A percentile compares a stretch with the other conserved stretches of the same genome.
phyloP scores from a whole-genome alignment of 2,329 filamentous ascomycete species.

The Ophiostoma ulmi region DNA sequence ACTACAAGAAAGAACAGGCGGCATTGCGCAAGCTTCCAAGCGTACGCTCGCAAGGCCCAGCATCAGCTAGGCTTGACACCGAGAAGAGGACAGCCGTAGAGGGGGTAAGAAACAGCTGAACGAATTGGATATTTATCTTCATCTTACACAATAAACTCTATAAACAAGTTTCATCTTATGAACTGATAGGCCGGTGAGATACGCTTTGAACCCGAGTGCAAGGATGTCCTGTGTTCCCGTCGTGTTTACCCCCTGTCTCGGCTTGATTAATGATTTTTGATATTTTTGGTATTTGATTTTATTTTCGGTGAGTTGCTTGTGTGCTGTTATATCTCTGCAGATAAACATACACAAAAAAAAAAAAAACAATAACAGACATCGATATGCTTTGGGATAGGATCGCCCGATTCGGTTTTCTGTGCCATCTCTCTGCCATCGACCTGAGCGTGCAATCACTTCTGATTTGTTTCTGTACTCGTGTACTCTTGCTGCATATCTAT shows the following conservation, averaged over 20 bases:
- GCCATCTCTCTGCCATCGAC: background rate
- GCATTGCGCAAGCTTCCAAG: background rate
- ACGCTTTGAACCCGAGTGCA: background rate
- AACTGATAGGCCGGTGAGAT: background rate
- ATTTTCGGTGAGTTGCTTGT: background rate
- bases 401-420: background rate
- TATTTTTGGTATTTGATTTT: background rate
- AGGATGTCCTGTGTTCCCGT: slow-evolving; percentile 12
- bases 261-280: background rate
- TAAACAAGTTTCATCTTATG: background rate
- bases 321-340: too few relatives aligned
- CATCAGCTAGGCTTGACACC: background rate
- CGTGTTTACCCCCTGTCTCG: background rate
- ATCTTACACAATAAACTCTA: background rate
- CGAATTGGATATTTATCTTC: background rate
- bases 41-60: background rate
- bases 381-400: background rate
- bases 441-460: background rate
- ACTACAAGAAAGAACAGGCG: background rate
- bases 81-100: background rate
- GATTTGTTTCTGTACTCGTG: background rate
- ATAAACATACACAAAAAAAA: background rate
- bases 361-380: background rate
- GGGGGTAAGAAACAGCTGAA: slow-evolving; percentile 7
- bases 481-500: background rate